phyloP scores from a whole-genome alignment of 1,284 basidiomycete species.

The Flammula alnicola region DNA sequence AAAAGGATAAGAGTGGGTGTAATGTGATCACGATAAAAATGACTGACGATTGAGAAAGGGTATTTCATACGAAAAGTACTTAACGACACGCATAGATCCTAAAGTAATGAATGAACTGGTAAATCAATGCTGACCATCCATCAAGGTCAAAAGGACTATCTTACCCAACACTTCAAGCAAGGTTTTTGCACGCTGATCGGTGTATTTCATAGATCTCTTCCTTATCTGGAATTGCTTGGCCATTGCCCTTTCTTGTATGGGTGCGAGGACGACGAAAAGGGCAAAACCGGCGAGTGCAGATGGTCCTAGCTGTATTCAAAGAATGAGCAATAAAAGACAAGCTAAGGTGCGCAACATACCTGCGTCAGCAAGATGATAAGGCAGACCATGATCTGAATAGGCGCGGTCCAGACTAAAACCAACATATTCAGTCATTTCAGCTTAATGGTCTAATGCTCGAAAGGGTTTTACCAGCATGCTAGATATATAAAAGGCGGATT shows the following conservation, averaged over 20 bases:
- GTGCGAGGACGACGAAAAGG: slow-evolving; percentile 70
- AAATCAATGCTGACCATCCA: too few species aligned
- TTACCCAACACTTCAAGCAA: slow-evolving; percentile 67
- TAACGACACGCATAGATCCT: slow-evolving; percentile 76
- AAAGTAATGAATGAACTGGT: slow-evolving; percentile 8
- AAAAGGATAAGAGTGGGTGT: slow-evolving; percentile 1
- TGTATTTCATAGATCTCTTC: slow-evolving; percentile 67
- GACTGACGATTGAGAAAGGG: slow-evolving; percentile 64
- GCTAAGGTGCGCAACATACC: slow-evolving; percentile 34
- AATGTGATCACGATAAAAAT: slow-evolving; percentile 4
- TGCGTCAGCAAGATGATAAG: slow-evolving; percentile 65
- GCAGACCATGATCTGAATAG: slow-evolving; percentile 67
- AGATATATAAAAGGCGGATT: slow-evolving; percentile 1
- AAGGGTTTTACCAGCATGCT: slow-evolving; percentile 47
- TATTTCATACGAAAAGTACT: slow-evolving; percentile 75
- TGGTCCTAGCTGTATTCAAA: slow-evolving; percentile 72
- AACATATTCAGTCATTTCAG: background rate
- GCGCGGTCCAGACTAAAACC: slow-evolving; percentile 64
- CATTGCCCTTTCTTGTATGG: slow-evolving; percentile 76
- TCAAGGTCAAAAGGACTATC: slow-evolving; percentile 9
- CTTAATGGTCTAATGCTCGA: background rate
- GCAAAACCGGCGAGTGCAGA: slow-evolving; percentile 81
- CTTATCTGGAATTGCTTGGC: slow-evolving; percentile 66
- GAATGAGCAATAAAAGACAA: background rate
- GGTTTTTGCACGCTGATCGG: slow-evolving; percentile 70